Conservation (phyloP, 1,139 yeast species). For the Hyphopichia pseudoburtonii region DNA sequence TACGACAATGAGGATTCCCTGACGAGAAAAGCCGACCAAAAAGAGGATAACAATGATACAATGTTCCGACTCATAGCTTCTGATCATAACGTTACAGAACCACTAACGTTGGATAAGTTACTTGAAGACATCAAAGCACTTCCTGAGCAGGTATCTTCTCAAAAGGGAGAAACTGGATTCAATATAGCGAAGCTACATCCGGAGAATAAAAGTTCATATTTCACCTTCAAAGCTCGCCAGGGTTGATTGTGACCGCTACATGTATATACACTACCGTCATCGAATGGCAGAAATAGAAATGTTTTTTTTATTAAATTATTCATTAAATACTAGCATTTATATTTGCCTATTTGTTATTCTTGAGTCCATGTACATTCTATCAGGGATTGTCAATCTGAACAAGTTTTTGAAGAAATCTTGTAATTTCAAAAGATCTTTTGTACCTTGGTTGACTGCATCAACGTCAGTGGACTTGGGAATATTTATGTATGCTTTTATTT, state of each 20-base stretch:
- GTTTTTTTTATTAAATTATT: too few species aligned
- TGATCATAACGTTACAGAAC: slow-evolving; percentile 28
- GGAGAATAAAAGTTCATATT: slow-evolving; percentile 7
- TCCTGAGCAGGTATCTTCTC: slow-evolving; percentile 17
- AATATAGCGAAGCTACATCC: slow-evolving; percentile 9
- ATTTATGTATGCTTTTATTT: slow-evolving; percentile 67
- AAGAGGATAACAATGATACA: slow-evolving; percentile 20
- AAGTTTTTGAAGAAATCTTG: slow-evolving; percentile 69
- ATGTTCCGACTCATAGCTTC: slow-evolving; percentile 35
- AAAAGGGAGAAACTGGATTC: slow-evolving; percentile 29
- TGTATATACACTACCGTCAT: slow-evolving; percentile 4
- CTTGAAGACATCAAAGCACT: slow-evolving; percentile 20
- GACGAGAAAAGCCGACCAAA: slow-evolving; percentile 8
- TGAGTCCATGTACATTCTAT: slow-evolving; percentile 78
- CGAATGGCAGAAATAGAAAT: too few species aligned
- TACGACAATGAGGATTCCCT: slow-evolving; percentile 32
- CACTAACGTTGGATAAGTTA: slow-evolving; percentile 23
- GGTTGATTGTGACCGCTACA: too few species aligned
- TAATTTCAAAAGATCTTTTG: slow-evolving; percentile 57
- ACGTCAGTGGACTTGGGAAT: slow-evolving; percentile 74
- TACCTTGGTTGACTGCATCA: slow-evolving; percentile 66
- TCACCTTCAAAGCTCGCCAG: slow-evolving; percentile 9
- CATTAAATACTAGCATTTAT: neutral
- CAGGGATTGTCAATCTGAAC: slow-evolving; percentile 70
- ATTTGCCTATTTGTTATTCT: slow-evolving; percentile 34